Evolutionary conservation across 1,139 yeast genomes (phyloP).

Genomic region (Geotrichum aggregatum): DNA sequence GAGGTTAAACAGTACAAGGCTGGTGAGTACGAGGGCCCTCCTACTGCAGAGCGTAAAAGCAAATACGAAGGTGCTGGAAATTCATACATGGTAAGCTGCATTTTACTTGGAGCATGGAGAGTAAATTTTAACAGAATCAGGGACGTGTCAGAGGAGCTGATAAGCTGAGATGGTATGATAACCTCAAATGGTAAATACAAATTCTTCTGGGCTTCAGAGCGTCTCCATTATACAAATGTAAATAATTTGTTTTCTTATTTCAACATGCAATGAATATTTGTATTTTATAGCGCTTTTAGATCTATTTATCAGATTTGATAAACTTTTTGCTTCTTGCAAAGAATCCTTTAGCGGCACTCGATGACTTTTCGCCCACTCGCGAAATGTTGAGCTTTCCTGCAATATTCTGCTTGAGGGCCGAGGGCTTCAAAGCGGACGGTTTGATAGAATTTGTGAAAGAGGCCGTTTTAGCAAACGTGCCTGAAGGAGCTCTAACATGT

Average conservation of each 20-base stretch:
- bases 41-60: conserved; percentile 35
- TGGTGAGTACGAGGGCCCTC: conserved; percentile 38
- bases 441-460: conserved; percentile 8
- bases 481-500: conserved; percentile 4
- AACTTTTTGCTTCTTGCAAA: conserved; percentile 37
- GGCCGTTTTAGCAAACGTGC: conserved; percentile 4
- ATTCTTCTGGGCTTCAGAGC: neutral
- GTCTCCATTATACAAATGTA: neutral
- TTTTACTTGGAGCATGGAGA: neutral
- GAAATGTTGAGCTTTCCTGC: conserved; percentile 27
- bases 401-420: conserved; percentile 15
- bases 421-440: conserved; percentile 12
- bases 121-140: neutral
- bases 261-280: neutral
- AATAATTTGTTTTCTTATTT: neutral
- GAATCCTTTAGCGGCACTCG: conserved; percentile 38
- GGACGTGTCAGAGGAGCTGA: conserved; percentile 20
- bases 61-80: conserved; percentile 41
- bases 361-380: conserved; percentile 37
- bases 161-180: conserved; percentile 14
- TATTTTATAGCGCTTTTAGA: neutral
- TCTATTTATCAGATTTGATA: conserved; percentile 24
- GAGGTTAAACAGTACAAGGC: conserved; percentile 28
- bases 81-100: conserved; percentile 33
- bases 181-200: neutral